These are phyloP conservation scores for Terfezia claveryi DNA, from an alignment of 495 filamentous ascomycete species.

Conservation along the genomic window DNA sequence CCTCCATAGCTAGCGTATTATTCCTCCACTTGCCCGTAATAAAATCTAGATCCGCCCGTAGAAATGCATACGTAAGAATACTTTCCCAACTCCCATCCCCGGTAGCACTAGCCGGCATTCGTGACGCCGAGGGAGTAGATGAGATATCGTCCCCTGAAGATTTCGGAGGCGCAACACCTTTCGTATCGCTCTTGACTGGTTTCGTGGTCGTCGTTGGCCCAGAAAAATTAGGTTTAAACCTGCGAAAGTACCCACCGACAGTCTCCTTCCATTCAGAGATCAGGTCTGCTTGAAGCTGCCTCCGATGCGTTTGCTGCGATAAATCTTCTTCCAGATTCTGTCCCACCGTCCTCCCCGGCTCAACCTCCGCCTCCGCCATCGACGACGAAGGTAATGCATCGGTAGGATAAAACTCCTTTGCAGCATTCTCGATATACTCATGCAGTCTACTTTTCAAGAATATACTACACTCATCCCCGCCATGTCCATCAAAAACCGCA, in stretches of 20 bases:
- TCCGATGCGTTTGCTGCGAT: conserved; percentile 18
- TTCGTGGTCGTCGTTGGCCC: conserved; percentile 14
- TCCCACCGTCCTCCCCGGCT: conserved; percentile 11
- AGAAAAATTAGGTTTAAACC: conserved; percentile 58
- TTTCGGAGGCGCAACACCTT: not conserved
- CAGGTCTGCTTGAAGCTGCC: conserved; percentile 38
- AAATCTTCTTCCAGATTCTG: conserved; percentile 23
- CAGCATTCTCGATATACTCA: conserved; percentile 65
- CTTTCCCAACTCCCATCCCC: conserved; percentile 30
- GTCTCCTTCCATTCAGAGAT: conserved; percentile 58
- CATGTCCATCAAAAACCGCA: conserved; percentile 89
- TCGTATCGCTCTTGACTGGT: conserved; percentile 1
- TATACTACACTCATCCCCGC: conserved; percentile 67
- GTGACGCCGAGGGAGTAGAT: conserved; percentile 3
- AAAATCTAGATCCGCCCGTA: conserved; percentile 82
- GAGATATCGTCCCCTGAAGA: conserved; percentile 9
- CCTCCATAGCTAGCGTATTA: too few relatives aligned
- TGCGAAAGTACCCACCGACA: conserved; percentile 80
- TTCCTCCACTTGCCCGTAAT: conserved; percentile 27
- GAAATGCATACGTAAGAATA: conserved; percentile 69
- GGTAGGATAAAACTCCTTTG: conserved; percentile 43
- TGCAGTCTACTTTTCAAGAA: conserved; percentile 73
- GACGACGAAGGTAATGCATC: conserved; percentile 37
- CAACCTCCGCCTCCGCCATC: conserved; percentile 11
- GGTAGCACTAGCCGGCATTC: conserved; percentile 2